Evolutionary conservation across 1,139 yeast species (phyloP).

Genomic region (Blastobotrys proliferans): DNA sequence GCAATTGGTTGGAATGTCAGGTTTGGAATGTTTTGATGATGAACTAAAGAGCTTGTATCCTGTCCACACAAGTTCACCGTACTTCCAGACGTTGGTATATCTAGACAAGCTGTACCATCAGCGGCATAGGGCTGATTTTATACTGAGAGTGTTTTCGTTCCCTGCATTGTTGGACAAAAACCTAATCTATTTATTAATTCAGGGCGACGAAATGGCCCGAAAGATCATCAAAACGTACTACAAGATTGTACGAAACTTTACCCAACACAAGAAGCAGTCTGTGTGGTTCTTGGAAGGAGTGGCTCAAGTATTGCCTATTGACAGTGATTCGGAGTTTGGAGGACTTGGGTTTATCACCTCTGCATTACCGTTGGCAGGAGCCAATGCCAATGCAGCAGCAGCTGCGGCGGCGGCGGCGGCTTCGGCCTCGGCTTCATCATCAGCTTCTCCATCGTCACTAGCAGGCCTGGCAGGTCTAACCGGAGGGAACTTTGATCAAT

Average conservation of each 20-base stretch:
- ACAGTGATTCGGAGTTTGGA: conserved; percentile 36
- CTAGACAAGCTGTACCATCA: conserved; percentile 76
- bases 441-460: neutral
- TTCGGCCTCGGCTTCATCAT: neutral
- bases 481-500: neutral
- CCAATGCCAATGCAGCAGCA: neutral
- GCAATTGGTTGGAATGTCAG: conserved; percentile 28
- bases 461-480: neutral
- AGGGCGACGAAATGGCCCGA: conserved; percentile 84
- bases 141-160: conserved; percentile 82
- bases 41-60: conserved; percentile 85
- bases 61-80: conserved; percentile 76
- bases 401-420: neutral
- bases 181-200: conserved; percentile 69
- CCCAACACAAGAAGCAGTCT: conserved; percentile 79
- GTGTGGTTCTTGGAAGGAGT: conserved; percentile 97
- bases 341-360: conserved; percentile 37
- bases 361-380: conserved; percentile 24
- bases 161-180: conserved; percentile 85
- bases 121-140: conserved; percentile 78
- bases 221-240: conserved; percentile 86
- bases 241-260: conserved; percentile 71
- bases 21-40: conserved; percentile 78
- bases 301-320: conserved; percentile 59
- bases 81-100: conserved; percentile 78